Evolutionary conservation across 1,284 basidiomycete species (phyloP).

Genomic region (Psilocybe mexicana): DNA sequence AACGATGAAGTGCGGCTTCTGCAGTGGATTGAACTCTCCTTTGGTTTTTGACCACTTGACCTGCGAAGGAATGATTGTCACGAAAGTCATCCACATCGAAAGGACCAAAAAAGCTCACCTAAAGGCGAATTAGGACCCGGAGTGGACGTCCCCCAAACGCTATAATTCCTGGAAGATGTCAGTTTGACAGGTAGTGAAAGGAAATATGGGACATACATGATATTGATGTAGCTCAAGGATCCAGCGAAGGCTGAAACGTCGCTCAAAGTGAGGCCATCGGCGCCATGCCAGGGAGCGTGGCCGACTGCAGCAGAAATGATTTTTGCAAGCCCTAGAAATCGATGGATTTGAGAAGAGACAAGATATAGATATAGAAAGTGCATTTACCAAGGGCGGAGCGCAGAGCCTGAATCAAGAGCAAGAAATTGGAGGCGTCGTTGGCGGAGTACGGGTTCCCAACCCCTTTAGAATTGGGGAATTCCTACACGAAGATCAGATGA

Average conservation of each 20-base stretch:
- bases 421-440: conserved; percentile 65
- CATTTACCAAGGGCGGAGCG: conserved; percentile 52
- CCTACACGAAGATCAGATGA: conserved; percentile 30
- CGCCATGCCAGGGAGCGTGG: conserved; percentile 63
- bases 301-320: conserved; percentile 79
- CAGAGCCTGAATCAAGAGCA: conserved; percentile 63
- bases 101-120: conserved; percentile 29
- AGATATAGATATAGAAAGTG: neutral
- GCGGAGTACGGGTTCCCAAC: conserved; percentile 61
- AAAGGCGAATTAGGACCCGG: conserved; percentile 82
- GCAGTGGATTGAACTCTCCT: conserved; percentile 72
- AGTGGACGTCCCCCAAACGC: conserved; percentile 64
- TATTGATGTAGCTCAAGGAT: conserved; percentile 71
- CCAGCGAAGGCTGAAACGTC: conserved; percentile 69
- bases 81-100: conserved; percentile 33
- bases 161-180: conserved; percentile 60
- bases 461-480: conserved; percentile 71
- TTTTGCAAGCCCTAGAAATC: conserved; percentile 42
- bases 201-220: conserved; percentile 49
- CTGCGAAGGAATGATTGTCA: conserved; percentile 32
- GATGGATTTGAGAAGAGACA: neutral
- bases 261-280: conserved; percentile 59
- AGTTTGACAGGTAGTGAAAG: neutral
- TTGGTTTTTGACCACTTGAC: conserved; percentile 67
- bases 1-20: conserved; percentile 60